Percentiles rank a stretch among this genome's conserved stretches.
Conservation (phyloP, 2,329 filamentous ascomycete species). For the Pseudocercospora vitis region DNA sequence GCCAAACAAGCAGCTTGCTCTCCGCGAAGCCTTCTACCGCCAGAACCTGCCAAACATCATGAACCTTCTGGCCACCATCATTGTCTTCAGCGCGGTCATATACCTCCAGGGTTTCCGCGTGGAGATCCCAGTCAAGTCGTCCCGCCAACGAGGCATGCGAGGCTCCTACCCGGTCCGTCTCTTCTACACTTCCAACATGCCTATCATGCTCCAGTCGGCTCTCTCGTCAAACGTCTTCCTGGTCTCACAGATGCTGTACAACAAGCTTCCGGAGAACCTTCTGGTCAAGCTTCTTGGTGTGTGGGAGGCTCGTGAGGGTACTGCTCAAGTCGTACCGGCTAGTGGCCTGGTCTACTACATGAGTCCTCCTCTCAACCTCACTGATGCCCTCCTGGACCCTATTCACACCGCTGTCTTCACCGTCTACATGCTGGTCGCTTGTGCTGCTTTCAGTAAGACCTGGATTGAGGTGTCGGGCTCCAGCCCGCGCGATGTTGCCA, state of each 20-base stretch:
- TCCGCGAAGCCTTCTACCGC: constrained; percentile 98
- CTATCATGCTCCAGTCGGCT: constrained; percentile 99
- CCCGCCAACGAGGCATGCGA: constrained; percentile 96
- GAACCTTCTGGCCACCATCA: constrained; percentile 86
- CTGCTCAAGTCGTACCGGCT: constrained; percentile 88
- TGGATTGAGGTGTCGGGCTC: constrained; percentile 99
- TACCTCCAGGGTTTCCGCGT: constrained; percentile 90
- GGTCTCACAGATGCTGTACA: constrained; percentile 99
- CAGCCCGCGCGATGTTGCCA: constrained; percentile 94
- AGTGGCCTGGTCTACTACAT: constrained; percentile 99
- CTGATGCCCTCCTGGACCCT: constrained; percentile 88
- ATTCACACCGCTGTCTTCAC: constrained; percentile 97
- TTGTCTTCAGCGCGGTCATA: constrained; percentile 96
- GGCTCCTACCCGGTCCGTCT: constrained; percentile 97
- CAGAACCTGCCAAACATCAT: constrained; percentile 99
- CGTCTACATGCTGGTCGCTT: constrained; percentile 95
- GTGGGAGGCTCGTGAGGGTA: constrained; percentile 96
- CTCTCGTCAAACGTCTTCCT: constrained; percentile 99
- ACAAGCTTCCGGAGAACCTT: constrained; percentile 97
- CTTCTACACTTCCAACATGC: constrained; percentile 99
- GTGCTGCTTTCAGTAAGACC: constrained; percentile 98
- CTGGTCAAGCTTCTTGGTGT: constrained; percentile 95
- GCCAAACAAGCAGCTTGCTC: constrained; percentile 98
- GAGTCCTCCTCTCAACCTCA: constrained; percentile 97
- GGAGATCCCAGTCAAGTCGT: constrained; percentile 99